These are phyloP conservation scores for Vicia faba DNA, from an alignment of 306 rosid genomes.

Conservation along the genomic window DNA sequence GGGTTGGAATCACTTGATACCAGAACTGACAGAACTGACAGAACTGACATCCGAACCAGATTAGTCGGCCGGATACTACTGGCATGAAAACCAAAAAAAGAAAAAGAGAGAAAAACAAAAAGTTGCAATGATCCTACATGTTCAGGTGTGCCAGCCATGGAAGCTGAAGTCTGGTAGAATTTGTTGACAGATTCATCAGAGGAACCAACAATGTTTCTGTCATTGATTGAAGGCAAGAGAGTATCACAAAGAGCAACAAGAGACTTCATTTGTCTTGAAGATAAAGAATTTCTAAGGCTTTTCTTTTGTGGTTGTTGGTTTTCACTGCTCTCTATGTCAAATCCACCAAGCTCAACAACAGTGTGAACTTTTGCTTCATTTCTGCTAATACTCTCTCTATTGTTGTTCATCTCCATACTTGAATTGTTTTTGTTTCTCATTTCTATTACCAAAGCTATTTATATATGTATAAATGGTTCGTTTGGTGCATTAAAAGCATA, in stretches of 20 bases:
- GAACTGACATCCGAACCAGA: too few species aligned
- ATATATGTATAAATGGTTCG: background rate
- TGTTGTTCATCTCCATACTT: conserved; percentile 34
- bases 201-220: conserved; percentile 2
- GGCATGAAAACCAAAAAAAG: too few species aligned
- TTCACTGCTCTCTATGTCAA: conserved; percentile 28
- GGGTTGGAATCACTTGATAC: too few species aligned
- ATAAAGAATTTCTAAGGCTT: conserved; percentile 40
- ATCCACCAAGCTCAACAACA: conserved; percentile 37
- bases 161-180: conserved; percentile 60
- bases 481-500: background rate
- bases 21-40: too few species aligned
- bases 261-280: conserved; percentile 62
- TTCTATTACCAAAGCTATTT: background rate
- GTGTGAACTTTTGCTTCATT: conserved; percentile 42
- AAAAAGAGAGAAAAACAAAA: background rate
- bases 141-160: conserved; percentile 64
- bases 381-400: conserved; percentile 29
- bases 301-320: background rate
- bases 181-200: conserved; percentile 34
- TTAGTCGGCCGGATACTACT: too few species aligned
- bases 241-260: conserved; percentile 67
- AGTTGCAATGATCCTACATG: conserved; percentile 43
- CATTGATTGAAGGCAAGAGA: conserved; percentile 55
- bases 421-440: background rate